Base-by-base conservation (phyloP, 1,284 basidiomycete species). In the Athelia sp. region DNA sequence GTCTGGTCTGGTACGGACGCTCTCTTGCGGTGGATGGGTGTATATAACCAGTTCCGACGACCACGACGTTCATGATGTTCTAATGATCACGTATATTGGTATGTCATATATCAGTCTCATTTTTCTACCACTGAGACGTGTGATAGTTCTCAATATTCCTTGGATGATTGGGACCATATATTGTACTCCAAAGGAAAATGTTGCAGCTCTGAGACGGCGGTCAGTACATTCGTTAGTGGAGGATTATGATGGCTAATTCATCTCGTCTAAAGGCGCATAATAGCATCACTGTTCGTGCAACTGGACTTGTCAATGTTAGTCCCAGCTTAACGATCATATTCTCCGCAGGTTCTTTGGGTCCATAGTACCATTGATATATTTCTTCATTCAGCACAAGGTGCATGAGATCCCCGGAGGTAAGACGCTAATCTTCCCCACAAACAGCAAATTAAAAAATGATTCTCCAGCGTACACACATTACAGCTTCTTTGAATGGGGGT, bases 1-100 rank as follows among this genome's bases (percentile, higher is more conserved):
- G 11, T 72, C 76, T 24, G 93, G 93, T 0, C 55, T 93, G 14
- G 62, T 90, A 22, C 75, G 93, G 53, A 95, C 93, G 0, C 65
- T 97, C 19, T 79, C 82, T 4, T 97, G 93, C 57, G 92, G 88
- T 22, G 93, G 93, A 22, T 98, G 93, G 93, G 90, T 96, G 43
- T 97, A 87, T 61, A 84, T 97, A 59, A 96, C 94, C 0, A 88
- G 86, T 3, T 81, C 68, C 32, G 90, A 93, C 59, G 78, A 89
- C 63, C 87, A 89, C 57, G 84, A 90, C 60, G 73, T 79, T 15
- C 93, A 98, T 67, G 93, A 97, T 66, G 71, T 94, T 19, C 82
- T 87, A 62, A 97, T 98, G 93, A 86, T 94, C 54, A 63, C 78
- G 48, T 94, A 91, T 61, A 86, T 93, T 53, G 36, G 36, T 40